Evolutionary conservation across 768 basidiomycete species (phyloP).

Genomic region (Pluteus cervinus): DNA sequence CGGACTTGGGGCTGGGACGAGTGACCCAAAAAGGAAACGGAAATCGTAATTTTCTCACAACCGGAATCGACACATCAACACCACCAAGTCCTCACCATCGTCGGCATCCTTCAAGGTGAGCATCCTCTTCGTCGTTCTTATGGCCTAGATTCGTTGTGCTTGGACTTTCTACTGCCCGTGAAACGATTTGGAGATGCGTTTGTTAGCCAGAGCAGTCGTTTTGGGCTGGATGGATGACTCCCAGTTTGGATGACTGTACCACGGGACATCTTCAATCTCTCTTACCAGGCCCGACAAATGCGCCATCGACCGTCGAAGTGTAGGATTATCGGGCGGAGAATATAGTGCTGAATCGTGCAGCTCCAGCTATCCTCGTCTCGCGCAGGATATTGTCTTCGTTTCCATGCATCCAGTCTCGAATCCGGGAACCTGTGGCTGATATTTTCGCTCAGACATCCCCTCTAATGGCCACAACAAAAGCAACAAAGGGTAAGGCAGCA

Average conservation of each 20-base stretch:
- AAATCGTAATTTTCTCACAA: too few species aligned
- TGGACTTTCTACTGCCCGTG: background rate
- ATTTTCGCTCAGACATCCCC: slow-evolving; percentile 7
- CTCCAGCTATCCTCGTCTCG: too few species aligned
- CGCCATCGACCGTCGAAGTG: background rate
- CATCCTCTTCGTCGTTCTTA: background rate
- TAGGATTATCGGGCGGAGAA: too few species aligned
- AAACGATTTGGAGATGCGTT: background rate
- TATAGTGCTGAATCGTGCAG: too few species aligned
- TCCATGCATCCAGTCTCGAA: too few species aligned
- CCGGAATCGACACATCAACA: too few species aligned
- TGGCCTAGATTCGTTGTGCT: background rate
- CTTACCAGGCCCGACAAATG: slow-evolving; percentile 1
- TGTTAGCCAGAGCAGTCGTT: background rate
- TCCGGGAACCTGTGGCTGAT: too few species aligned
- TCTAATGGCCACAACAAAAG: slow-evolving; percentile 66
- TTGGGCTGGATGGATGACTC: slow-evolving; percentile 2
- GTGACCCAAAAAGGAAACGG: too few species aligned
- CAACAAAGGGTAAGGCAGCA: slow-evolving; percentile 55
- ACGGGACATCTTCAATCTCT: background rate
- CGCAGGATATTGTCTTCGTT: too few species aligned
- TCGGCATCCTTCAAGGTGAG: slow-evolving; percentile 10
- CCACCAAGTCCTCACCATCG: too few species aligned
- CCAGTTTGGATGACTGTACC: slow-evolving; percentile 5
- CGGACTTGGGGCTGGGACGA: too few species aligned